Evolutionary conservation across 768 basidiomycete species (phyloP), one percentile per base, ranked within the genome.

Genomic region (Coprinopsis sp.): DNA sequence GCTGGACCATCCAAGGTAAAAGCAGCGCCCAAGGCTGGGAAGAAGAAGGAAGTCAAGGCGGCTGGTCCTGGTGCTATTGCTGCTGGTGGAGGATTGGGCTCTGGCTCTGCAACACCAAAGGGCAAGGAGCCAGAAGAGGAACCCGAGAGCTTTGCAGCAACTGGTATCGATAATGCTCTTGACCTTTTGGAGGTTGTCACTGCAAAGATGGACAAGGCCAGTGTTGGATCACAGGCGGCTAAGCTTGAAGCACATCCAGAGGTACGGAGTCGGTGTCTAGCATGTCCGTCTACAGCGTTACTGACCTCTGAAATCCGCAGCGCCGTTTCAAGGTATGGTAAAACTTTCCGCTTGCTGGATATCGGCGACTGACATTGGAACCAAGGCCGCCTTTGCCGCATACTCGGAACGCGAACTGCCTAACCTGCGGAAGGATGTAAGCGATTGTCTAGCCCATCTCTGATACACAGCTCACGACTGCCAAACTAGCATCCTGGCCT

Each of bases 151-250:
- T 88, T 74, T 64, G 62, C 81, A 3, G 93, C 93, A 12, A 91
- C 88, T 19, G 93, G 93, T 11, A 78, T 97, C 44, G 93, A 97
- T 59, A 85, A 91, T 61, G 91, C 89, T 7, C 62, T 97, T 41
- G 93, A 97, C 65, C 73, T 95, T 45, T 63, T 96, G 51, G 87
- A 91, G 48, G 77, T 92, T 3, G 91, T 95, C 22, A 94, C 82
- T 37, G 88, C 89, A 3, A 93, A 91, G 75, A 84, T 80, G 78
- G 93, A 95, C 64, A 95, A 95, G 68, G 89, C 90, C 1, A 90
- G 87, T 54, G 71, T 94, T 27, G 92, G 93, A 0, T 79, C 82
- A 49, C 86, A 88, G 63, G 92, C 93, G 12, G 90, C 90, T 42
- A 76, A 78, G 30, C 77, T 96, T 28, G 92, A 96, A 69, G 77